Conservation (phyloP, 305 asterid genomes). For the Fraxinus greggii region DNA sequence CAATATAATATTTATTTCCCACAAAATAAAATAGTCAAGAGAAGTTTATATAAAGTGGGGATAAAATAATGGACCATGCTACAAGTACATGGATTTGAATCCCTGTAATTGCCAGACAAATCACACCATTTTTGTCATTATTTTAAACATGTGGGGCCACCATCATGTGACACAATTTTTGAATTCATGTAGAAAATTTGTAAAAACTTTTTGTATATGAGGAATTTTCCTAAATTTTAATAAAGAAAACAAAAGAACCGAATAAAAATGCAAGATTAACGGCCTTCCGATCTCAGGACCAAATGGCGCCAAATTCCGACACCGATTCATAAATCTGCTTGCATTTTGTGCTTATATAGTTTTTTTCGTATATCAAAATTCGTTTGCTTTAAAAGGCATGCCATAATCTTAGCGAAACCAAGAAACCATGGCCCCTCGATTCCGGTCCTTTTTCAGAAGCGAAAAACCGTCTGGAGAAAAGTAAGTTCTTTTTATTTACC, state of each 20-base stretch:
- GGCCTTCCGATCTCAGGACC: not conserved
- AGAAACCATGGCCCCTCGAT: slow-evolving; percentile 41
- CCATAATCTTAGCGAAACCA: slow-evolving; percentile 32
- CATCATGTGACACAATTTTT: too few species aligned
- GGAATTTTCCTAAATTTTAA: too few species aligned
- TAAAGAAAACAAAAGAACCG: not conserved
- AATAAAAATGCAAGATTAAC: not conserved
- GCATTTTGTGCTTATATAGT: not conserved
- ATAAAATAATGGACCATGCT: not conserved
- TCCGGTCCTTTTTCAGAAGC: slow-evolving; percentile 34
- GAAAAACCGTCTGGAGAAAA: slow-evolving; percentile 25
- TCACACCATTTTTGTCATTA: too few species aligned
- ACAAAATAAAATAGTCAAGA: not conserved
- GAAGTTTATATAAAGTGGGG: not conserved
- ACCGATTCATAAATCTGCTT: not conserved
- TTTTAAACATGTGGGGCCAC: too few species aligned
- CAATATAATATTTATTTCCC: not conserved
- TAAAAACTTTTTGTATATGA: too few species aligned
- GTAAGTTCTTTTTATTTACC: slow-evolving; percentile 17
- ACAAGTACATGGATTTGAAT: too few species aligned
- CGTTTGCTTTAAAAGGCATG: slow-evolving; percentile 13
- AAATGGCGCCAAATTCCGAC: slow-evolving; percentile 1
- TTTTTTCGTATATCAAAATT: not conserved
- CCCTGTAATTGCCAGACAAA: too few species aligned
- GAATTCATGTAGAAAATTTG: too few species aligned